Evolutionary conservation across 2,329 filamentous ascomycete species (phyloP), one percentile per base, ranked within the genome.

Genomic region (Zasmidium citrigriseum): DNA sequence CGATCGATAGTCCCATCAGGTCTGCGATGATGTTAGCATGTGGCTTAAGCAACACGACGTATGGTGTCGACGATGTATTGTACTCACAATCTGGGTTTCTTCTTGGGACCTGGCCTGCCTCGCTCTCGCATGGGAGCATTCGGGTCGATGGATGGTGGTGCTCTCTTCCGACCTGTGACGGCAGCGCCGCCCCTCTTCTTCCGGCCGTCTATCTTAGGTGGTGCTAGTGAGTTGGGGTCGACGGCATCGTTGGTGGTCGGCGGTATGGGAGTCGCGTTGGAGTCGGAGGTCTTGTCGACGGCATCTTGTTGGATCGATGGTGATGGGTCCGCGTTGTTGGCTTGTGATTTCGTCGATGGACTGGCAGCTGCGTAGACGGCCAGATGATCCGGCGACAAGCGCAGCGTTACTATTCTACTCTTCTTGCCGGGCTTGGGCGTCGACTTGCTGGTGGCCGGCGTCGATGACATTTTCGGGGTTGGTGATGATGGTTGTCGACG

Each of bases 41-140:
- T 51, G 52, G n/a, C n/a, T n/a, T n/a, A n/a, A n/a, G n/a, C n/a
- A n/a, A 51, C n/a, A 23, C 5, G 25, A 52, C 20, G 18, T 2
- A 27, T 55, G 46, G 24, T 20, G 20, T n/a, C 11, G 25, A 46
- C 18, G 18, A 50, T 48, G 54, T 38, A 18, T n/a, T 34, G 14
- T 55, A 89, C 92, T 79, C 89, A 97, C 93, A 96, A 78, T 82
- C 89, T 88, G 65, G 90, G 88, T 80, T 96, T 96, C 86, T 97
- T 96, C 85, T 97, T 98, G 0, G 93, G 93, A 5, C 93, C 93
- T 5, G 95, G 93, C 79, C 96, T 96, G 72, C 89, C 89, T 72
- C 68, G 55, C 57, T 73, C 70, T 24, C 65, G 62, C 54, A 66
- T 65, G 9, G 68, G 67, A 14, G 65, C 68, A 52, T 70, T 68